Evolutionary conservation across 2,329 filamentous ascomycete genomes (phyloP).

Genomic region (Scedosporium apiospermum): DNA sequence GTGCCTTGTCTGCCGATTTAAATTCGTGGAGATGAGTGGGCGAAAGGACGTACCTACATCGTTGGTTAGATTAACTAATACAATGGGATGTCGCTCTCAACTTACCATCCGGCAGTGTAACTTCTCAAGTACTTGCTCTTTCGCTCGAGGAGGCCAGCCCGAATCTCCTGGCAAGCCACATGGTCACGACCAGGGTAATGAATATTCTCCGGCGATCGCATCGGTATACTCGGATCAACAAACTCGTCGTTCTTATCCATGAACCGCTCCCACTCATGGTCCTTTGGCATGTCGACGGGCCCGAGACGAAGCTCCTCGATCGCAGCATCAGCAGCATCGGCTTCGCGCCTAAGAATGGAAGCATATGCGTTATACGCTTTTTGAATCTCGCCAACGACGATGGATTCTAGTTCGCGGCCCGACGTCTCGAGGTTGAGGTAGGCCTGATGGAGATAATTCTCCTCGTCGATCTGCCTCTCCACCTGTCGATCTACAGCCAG

Average conservation of each 20-base stretch:
- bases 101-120: conserved; percentile 89
- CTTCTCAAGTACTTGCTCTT: conserved; percentile 99
- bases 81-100: conserved; percentile 1
- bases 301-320: conserved; percentile 76
- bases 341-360: conserved; percentile 82
- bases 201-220: conserved; percentile 72
- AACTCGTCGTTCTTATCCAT: conserved; percentile 75
- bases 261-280: conserved; percentile 82
- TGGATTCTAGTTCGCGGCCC: conserved; percentile 87
- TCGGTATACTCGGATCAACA: conserved; percentile 71
- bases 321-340: conserved; percentile 67
- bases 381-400: conserved; percentile 94
- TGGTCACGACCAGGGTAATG: conserved; percentile 87
- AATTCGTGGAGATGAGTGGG: conserved; percentile 97
- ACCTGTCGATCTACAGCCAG: conserved; percentile 82
- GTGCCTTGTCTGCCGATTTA: conserved; percentile 90
- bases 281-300: conserved; percentile 86
- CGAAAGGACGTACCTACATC: conserved; percentile 78
- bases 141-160: conserved; percentile 84
- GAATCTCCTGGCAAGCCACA: conserved; percentile 70
- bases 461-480: conserved; percentile 88
- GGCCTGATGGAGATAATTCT: conserved; percentile 95
- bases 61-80: background rate
- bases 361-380: conserved; percentile 95
- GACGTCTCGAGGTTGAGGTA: conserved; percentile 92